A percentile compares a stretch with the other conserved stretches of the same genome.
Conservation (phyloP, 169 alveolate species). For the Fabrea salina region DNA sequence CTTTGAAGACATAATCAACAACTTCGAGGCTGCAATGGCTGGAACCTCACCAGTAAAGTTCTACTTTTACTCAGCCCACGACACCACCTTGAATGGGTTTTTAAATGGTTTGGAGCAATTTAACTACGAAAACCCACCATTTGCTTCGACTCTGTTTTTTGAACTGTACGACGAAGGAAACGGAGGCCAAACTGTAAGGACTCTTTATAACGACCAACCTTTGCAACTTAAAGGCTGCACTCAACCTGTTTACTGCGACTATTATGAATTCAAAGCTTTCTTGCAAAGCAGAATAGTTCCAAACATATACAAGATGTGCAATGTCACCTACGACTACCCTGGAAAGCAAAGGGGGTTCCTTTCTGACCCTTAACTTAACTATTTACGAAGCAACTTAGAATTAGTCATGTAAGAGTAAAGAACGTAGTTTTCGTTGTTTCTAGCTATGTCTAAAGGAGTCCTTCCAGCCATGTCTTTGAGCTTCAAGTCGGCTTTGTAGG, state of each 20-base stretch:
- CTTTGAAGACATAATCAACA: background rate
- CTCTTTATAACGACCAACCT: background rate
- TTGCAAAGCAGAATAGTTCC: no score
- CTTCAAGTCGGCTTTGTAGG: background rate
- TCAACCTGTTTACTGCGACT: no score
- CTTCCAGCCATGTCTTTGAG: constrained; percentile 14
- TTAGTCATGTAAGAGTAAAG: no score
- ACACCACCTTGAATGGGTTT: background rate
- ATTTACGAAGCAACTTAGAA: no score
- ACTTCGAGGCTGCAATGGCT: background rate
- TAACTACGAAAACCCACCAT: background rate
- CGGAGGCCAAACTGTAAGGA: background rate
- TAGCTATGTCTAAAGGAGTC: constrained; percentile 11
- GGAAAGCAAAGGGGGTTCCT: no score
- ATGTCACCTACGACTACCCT: no score
- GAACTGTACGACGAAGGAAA: background rate
- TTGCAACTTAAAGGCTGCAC: background rate
- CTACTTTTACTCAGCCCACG: background rate
- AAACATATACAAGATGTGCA: no score
- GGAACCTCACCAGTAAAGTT: background rate
- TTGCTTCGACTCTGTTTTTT: constrained; percentile 13
- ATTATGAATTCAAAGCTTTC: no score
- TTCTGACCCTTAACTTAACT: no score
- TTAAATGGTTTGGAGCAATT: background rate
- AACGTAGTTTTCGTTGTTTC: no score